These are phyloP conservation scores for Talaromyces sp. DNA, from an alignment of 2,329 filamentous ascomycete species.

Conservation along the genomic window DNA sequence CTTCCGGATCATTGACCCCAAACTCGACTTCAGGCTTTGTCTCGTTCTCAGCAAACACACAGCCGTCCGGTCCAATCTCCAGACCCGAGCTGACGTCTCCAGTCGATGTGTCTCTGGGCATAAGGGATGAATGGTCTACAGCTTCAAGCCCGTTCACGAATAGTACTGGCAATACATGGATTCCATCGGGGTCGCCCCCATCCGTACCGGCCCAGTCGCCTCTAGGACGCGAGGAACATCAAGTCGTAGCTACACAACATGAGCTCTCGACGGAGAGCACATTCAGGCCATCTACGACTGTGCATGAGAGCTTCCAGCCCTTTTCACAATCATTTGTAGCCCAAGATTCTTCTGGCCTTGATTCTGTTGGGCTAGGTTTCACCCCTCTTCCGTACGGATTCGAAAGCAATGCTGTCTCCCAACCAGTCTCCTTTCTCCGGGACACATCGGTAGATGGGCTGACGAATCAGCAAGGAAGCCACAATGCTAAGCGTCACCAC, in stretches of 20 bases:
- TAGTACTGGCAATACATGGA: constrained; percentile 4
- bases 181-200: constrained; percentile 10
- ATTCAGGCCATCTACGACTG: neutral
- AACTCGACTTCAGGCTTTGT: constrained; percentile 24
- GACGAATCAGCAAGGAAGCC: neutral
- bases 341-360: neutral
- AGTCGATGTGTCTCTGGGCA: neutral
- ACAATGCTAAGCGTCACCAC: constrained; percentile 10
- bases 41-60: neutral
- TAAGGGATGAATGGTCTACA: constrained; percentile 13
- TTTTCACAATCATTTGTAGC: constrained; percentile 1
- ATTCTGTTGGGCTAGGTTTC: constrained; percentile 15
- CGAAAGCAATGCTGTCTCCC: constrained; percentile 30
- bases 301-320: constrained; percentile 6
- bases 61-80: neutral
- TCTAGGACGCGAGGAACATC: neutral
- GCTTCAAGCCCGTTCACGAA: constrained; percentile 10
- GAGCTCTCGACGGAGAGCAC: neutral
- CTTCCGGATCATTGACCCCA: constrained; percentile 33
- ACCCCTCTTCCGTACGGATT: constrained; percentile 30
- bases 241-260: neutral
- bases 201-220: constrained; percentile 11
- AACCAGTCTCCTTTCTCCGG: constrained; percentile 36
- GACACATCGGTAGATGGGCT: constrained; percentile 37
- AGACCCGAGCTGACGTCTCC: constrained; percentile 1